Evolutionary conservation across 805 yeast genomes (phyloP).

Genomic region (Priceomyces carsonii): DNA sequence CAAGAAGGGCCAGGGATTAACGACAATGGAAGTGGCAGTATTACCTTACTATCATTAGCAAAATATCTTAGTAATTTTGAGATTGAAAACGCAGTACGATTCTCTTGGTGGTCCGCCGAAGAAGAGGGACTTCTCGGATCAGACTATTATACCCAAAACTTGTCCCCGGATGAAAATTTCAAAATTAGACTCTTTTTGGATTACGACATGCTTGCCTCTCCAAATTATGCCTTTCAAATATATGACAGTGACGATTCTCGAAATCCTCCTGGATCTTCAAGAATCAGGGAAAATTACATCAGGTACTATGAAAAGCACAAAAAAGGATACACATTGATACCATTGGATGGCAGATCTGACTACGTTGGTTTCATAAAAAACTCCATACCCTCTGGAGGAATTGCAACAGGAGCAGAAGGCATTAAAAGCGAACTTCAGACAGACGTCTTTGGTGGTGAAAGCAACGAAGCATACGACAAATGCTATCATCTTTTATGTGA

Average conservation of each 20-base stretch:
- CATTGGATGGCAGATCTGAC: conserved; percentile 94
- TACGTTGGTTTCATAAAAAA: conserved; percentile 87
- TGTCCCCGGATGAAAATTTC: conserved; percentile 64
- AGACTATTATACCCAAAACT: conserved; percentile 65
- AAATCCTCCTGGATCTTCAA: conserved; percentile 81
- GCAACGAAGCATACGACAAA: conserved; percentile 72
- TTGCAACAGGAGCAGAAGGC: conserved; percentile 93
- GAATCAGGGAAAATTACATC: conserved; percentile 66
- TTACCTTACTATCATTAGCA: conserved; percentile 2
- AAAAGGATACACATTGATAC: conserved; percentile 76
- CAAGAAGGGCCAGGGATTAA: conserved; percentile 2
- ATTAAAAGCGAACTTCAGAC: conserved; percentile 60
- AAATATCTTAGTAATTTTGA: conserved; percentile 6
- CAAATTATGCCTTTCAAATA: conserved; percentile 4
- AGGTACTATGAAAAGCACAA: conserved; percentile 69
- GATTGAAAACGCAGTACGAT: conserved; percentile 4
- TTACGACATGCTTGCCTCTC: conserved; percentile 5
- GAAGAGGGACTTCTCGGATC: conserved; percentile 94
- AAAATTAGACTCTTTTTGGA: conserved; percentile 2
- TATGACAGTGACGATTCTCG: not conserved
- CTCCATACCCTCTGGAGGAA: conserved; percentile 93
- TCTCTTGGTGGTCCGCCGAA: conserved; percentile 54
- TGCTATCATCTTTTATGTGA: conserved; percentile 91
- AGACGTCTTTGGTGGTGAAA: conserved; percentile 60
- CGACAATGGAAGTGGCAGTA: conserved; percentile 4